These are phyloP conservation scores for Colletotrichum aenigma DNA, from an alignment of 2,329 filamentous ascomycete species.

Conservation along the genomic window DNA sequence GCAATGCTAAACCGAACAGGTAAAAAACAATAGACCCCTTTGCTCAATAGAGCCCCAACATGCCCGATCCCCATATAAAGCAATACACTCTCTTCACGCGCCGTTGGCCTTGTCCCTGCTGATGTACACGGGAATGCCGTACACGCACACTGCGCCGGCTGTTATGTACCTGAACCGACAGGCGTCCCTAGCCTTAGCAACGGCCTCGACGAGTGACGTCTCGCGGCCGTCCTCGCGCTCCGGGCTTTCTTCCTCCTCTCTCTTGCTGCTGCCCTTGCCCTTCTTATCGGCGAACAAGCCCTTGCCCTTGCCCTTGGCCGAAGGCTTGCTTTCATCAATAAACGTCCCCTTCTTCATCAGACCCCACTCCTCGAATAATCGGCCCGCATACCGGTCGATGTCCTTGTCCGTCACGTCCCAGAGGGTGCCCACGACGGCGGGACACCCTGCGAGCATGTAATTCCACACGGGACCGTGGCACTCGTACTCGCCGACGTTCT, in stretches of 20 bases:
- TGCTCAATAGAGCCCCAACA: neutral
- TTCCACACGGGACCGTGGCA: constrained; percentile 89
- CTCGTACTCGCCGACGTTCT: constrained; percentile 85
- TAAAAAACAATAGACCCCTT: neutral
- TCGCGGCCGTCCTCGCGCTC: constrained; percentile 32
- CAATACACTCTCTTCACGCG: neutral
- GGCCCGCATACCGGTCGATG: constrained; percentile 88
- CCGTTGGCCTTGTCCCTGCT: constrained; percentile 28
- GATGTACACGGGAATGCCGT: constrained; percentile 92
- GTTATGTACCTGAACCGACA: constrained; percentile 92
- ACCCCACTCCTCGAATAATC: constrained; percentile 86
- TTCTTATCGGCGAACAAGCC: constrained; percentile 23
- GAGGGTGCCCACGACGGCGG: constrained; percentile 87
- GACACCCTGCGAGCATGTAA: constrained; percentile 87
- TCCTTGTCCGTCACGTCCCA: constrained; percentile 99
- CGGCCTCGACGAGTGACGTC: constrained; percentile 77
- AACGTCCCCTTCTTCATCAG: constrained; percentile 60
- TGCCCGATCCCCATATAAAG: neutral
- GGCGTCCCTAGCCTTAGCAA: constrained; percentile 74
- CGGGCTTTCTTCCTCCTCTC: constrained; percentile 26
- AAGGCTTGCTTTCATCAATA: constrained; percentile 16
- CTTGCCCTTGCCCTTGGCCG: constrained; percentile 27
- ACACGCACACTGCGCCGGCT: constrained; percentile 90
- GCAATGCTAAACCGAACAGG: neutral
- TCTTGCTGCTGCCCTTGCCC: constrained; percentile 32